Base-by-base conservation (phyloP, 31 red algal genomes). In the Porphyra umbilicalis region DNA sequence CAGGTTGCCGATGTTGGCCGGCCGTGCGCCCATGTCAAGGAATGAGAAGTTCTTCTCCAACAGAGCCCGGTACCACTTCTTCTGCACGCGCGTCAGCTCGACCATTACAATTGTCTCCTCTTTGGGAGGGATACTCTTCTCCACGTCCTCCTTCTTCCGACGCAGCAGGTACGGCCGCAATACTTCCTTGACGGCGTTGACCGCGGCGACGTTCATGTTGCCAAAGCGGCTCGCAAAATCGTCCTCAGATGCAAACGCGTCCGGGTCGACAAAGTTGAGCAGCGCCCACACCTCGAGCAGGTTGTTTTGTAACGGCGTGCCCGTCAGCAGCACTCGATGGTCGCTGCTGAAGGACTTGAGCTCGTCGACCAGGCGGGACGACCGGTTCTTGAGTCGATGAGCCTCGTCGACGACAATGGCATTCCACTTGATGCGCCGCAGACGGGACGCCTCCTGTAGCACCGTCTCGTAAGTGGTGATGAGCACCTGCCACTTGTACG, bases 271-370 rank as follows among this genome's bases (percentile, higher is more conserved):
- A 76, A 91, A 88, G 75, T 95, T 92, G 81, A 95, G 88, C 36
- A 95, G 38, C 38, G 89, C 83, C 89, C 89, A 95, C 33, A 95
- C 38, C 78, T 95, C 93, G 29, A 71, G 81, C 14, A 95, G 76
- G 34, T 91, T 89, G 79, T 95, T 95, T 20, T 90, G 90, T 35
- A 95, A 83, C 7, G 93, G 93, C 18, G 93, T 95, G 75, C 89
- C 93, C 15, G 93, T 95, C 82, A 95, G 77, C 32, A 95, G 79
- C n/a, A 95, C 75, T 1, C 93, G 81, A 37, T 84, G 83, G 77
- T 84, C 90, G 57, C 57, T 71, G 25, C 14, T 87, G 75, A 85
- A 90, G 35, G 44, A 77, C 57, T 87, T 79, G 40, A 94, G 87
- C 25, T 82, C 85, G 67, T 81, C 29, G 35, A 85, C 84, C 32